Percentiles rank a stretch among this genome's conserved stretches.
Evolutionary conservation across 164 flowering plant species (phyloP).

Genomic region (Dillenia suffruticosa): DNA sequence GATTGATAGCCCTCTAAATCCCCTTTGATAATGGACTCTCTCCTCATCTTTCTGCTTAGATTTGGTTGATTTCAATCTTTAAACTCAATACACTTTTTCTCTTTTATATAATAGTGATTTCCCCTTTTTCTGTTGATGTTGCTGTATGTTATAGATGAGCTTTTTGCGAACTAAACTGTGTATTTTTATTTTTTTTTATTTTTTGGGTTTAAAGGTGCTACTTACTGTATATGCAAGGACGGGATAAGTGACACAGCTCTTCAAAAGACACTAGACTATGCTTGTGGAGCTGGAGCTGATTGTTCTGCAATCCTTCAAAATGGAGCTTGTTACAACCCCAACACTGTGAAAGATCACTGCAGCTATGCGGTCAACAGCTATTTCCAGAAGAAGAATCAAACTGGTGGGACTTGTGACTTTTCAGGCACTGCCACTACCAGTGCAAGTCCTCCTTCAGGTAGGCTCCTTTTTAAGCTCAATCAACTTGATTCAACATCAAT

Average conservation of each 20-base stretch:
- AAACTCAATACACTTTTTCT: no score
- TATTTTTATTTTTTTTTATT: no score
- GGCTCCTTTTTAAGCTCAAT: background rate
- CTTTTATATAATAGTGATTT: no score
- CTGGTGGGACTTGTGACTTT: slow-evolving; percentile 57
- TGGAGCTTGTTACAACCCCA: slow-evolving; percentile 68
- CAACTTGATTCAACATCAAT: background rate
- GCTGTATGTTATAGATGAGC: no score
- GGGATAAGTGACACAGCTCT: slow-evolving; percentile 37
- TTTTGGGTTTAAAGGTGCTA: slow-evolving; percentile 30
- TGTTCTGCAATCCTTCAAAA: slow-evolving; percentile 48
- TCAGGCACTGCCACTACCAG: slow-evolving; percentile 36
- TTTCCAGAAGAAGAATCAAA: slow-evolving; percentile 55
- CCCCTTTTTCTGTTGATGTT: no score
- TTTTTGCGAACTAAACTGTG: no score
- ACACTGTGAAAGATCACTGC: slow-evolving; percentile 70
- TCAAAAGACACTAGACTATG: slow-evolving; percentile 72
- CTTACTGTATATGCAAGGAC: slow-evolving; percentile 52
- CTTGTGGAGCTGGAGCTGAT: slow-evolving; percentile 88
- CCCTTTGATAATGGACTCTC: no score
- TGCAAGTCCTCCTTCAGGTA: slow-evolving; percentile 38
- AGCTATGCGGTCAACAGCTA: slow-evolving; percentile 79
- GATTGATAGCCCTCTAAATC: no score
- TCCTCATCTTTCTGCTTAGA: no score
- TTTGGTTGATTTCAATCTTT: no score